Evolutionary conservation across 108 stramenopile species (phyloP).

Genomic region (Cyclotella distinguenda): DNA sequence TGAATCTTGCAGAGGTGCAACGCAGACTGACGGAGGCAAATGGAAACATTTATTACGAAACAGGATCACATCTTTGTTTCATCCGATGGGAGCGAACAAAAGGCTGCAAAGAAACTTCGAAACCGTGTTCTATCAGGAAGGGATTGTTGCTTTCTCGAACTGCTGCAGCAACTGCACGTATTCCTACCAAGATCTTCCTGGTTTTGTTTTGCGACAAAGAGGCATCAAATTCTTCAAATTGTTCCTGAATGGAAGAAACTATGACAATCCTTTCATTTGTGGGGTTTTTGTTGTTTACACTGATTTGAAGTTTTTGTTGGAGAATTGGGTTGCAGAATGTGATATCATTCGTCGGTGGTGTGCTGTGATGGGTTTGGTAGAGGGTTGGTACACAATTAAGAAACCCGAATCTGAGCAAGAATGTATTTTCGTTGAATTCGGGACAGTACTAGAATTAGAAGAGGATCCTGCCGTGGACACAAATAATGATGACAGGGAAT

Average conservation of each 20-base stretch:
- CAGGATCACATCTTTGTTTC: not conserved
- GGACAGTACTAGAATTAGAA: too few relatives aligned
- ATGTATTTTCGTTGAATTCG: too few relatives aligned
- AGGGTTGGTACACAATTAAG: not conserved
- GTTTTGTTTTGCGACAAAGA: not conserved
- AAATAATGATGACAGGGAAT: too few relatives aligned
- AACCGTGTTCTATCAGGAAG: not conserved
- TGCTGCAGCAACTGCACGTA: not conserved
- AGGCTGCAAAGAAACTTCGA: constrained; percentile 6
- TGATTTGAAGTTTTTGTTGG: constrained; percentile 3
- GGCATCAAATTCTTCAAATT: constrained; percentile 13
- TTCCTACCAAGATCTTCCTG: constrained; percentile 3
- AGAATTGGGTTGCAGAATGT: constrained; percentile 12
- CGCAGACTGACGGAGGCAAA: not conserved
- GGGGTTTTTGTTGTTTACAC: not conserved
- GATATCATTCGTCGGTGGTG: constrained; percentile 19
- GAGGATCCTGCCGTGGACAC: too few relatives aligned
- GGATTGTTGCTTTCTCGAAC: constrained; percentile 11
- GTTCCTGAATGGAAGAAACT: constrained; percentile 5
- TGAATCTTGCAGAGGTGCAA: not conserved
- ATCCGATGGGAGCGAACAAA: not conserved
- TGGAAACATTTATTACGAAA: not conserved
- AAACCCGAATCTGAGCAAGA: constrained; percentile 10
- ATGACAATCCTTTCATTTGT: not conserved
- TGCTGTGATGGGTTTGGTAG: constrained; percentile 5